Evolutionary conservation across 176 grass and related monocot genomes (phyloP).

Genomic region (Cenchrus fungigraminus): DNA sequence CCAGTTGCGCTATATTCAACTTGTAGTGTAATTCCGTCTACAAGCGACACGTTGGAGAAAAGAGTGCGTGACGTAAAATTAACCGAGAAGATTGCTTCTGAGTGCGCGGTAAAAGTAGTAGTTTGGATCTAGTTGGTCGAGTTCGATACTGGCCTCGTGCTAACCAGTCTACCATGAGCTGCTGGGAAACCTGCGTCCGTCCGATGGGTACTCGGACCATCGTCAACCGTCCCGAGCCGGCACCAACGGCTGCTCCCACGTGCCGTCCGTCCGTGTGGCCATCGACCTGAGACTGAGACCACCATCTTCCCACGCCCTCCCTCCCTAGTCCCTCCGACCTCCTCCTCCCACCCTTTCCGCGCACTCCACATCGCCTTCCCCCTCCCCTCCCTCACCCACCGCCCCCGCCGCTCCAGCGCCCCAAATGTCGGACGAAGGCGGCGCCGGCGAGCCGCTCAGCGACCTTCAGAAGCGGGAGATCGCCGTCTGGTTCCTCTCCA

Average conservation of each 20-base stretch:
- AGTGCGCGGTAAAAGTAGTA: too few species aligned
- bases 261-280: slow-evolving; percentile 37
- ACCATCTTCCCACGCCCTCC: background rate
- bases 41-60: too few species aligned
- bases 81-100: too few species aligned
- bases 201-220: slow-evolving; percentile 35
- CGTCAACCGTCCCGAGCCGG: slow-evolving; percentile 35
- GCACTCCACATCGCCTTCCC: slow-evolving; percentile 17
- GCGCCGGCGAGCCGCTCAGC: slow-evolving; percentile 59
- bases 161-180: background rate
- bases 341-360: slow-evolving; percentile 19
- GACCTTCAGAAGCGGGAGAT: slow-evolving; percentile 84
- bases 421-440: slow-evolving; percentile 79
- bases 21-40: too few species aligned
- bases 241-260: slow-evolving; percentile 23
- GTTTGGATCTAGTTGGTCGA: too few species aligned
- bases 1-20: too few species aligned
- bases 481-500: slow-evolving; percentile 94
- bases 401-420: slow-evolving; percentile 1
- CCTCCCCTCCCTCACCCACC: background rate
- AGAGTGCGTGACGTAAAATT: too few species aligned
- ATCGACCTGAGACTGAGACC: slow-evolving; percentile 15
- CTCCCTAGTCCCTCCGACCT: background rate
- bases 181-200: slow-evolving; percentile 20
- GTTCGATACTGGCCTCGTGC: too few species aligned